These are phyloP conservation scores for Ilyonectria mors-panacis DNA, from an alignment of 2,329 filamentous ascomycete genomes.

Conservation along the genomic window DNA sequence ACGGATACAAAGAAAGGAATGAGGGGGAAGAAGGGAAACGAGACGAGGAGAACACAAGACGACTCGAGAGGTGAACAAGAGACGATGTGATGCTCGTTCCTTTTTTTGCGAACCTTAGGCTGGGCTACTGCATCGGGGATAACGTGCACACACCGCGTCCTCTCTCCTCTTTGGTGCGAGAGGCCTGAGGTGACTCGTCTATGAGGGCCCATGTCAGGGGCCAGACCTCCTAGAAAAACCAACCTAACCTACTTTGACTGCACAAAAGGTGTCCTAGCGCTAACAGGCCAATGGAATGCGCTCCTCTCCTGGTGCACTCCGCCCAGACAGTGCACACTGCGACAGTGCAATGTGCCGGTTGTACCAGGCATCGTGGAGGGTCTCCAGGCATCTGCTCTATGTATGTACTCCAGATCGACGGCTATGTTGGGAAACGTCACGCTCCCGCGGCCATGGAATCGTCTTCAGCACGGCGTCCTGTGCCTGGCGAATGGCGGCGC, in stretches of 20 bases:
- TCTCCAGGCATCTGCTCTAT: neutral
- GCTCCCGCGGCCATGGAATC: conserved; percentile 9
- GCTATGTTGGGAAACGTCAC: conserved; percentile 25
- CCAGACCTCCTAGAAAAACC: neutral
- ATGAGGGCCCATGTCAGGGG: conserved; percentile 14
- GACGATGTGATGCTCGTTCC: conserved; percentile 35
- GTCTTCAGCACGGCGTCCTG: conserved; percentile 20
- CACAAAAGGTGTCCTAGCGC: conserved; percentile 12
- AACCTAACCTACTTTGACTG: conserved; percentile 8
- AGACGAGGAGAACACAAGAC: conserved; percentile 27
- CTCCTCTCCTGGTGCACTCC: neutral
- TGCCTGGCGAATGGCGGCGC: conserved; percentile 16
- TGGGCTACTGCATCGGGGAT: conserved; percentile 28
- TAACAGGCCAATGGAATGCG: neutral
- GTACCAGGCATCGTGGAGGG: neutral
- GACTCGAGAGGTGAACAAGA: conserved; percentile 27
- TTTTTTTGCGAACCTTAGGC: conserved; percentile 27
- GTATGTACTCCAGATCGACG: conserved; percentile 20
- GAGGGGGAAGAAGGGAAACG: conserved; percentile 26
- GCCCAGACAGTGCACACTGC: neutral
- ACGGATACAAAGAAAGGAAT: conserved; percentile 39
- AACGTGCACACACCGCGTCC: conserved; percentile 27
- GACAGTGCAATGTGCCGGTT: neutral
- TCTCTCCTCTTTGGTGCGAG: neutral
- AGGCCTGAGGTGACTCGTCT: neutral